Percentiles rank a stretch among this genome's conserved stretches.
Conservation (phyloP, 2,329 filamentous ascomycete species). For the Clonostachys byssicola region DNA sequence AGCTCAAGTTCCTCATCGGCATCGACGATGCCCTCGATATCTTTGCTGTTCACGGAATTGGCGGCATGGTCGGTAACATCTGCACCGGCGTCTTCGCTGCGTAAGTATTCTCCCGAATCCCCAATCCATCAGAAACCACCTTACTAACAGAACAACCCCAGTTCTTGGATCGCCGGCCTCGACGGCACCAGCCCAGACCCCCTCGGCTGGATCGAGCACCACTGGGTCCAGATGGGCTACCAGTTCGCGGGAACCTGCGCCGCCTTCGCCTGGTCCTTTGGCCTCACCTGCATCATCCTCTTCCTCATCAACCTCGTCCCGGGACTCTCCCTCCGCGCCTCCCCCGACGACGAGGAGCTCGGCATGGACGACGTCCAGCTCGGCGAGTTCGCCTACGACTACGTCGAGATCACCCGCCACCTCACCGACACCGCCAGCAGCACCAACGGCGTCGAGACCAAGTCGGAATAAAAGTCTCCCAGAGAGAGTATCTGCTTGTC, state of each 20-base stretch:
- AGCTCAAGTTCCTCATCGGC: slow-evolving; percentile 70
- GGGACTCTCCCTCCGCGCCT: slow-evolving; percentile 64
- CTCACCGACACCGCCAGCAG: slow-evolving; percentile 35
- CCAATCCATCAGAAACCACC: slow-evolving; percentile 7
- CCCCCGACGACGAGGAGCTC: slow-evolving; percentile 63
- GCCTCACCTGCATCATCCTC: slow-evolving; percentile 63
- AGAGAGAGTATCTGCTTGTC: too few species aligned
- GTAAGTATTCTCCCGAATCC: slow-evolving; percentile 29
- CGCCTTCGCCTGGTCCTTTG: slow-evolving; percentile 62
- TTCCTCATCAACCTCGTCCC: slow-evolving; percentile 69
- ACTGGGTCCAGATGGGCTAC: slow-evolving; percentile 68
- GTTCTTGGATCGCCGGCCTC: slow-evolving; percentile 67
- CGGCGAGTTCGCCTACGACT: slow-evolving; percentile 81
- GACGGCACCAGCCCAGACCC: slow-evolving; percentile 57
- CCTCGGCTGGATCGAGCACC: slow-evolving; percentile 68
- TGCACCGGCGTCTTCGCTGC: slow-evolving; percentile 75
- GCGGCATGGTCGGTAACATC: slow-evolving; percentile 76
- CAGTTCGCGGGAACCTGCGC: slow-evolving; percentile 66
- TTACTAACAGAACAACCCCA: slow-evolving; percentile 17
- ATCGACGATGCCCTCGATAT: slow-evolving; percentile 88
- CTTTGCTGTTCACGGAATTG: slow-evolving; percentile 84
- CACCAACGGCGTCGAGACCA: background rate
- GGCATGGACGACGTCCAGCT: slow-evolving; percentile 72
- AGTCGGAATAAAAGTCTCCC: too few species aligned
- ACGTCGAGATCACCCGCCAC: slow-evolving; percentile 67